phyloP scores from a whole-genome alignment of 2,329 filamentous ascomycete genomes.

The Sporothrix mexicana region DNA sequence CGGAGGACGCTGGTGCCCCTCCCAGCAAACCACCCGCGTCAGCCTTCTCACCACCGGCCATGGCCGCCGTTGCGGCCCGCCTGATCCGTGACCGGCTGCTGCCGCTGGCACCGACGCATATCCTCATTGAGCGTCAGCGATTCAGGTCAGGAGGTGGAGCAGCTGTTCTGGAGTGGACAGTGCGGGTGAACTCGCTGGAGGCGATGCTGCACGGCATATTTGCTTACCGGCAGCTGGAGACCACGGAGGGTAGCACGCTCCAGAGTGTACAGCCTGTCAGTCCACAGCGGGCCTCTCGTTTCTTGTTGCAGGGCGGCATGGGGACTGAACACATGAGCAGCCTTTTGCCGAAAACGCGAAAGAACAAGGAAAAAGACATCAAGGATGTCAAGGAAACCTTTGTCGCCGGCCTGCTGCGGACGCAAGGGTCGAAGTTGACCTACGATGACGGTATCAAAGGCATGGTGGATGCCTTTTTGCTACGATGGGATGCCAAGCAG shows the following conservation, averaged over 20 bases:
- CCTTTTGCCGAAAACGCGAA: background rate
- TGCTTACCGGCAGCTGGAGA: slow-evolving; percentile 57
- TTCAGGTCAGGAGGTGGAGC: slow-evolving; percentile 67
- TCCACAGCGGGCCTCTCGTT: slow-evolving; percentile 58
- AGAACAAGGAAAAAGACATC: slow-evolving; percentile 38
- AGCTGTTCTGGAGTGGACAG: slow-evolving; percentile 79
- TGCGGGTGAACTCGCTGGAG: slow-evolving; percentile 82
- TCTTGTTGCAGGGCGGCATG: slow-evolving; percentile 50
- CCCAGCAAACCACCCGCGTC: background rate
- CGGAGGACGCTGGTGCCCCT: background rate
- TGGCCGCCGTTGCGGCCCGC: slow-evolving; percentile 45
- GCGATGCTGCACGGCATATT: slow-evolving; percentile 78
- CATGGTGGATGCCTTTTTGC: slow-evolving; percentile 35
- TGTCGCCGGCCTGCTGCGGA: slow-evolving; percentile 33
- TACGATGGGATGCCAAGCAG: slow-evolving; percentile 35
- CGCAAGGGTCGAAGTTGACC: background rate
- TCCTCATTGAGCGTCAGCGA: slow-evolving; percentile 71
- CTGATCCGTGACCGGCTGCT: slow-evolving; percentile 49
- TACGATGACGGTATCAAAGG: slow-evolving; percentile 17
- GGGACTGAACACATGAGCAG: slow-evolving; percentile 16
- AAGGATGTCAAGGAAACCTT: slow-evolving; percentile 41
- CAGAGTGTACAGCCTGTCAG: slow-evolving; percentile 54
- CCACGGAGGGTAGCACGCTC: background rate
- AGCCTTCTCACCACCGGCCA: slow-evolving; percentile 45
- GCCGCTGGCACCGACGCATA: slow-evolving; percentile 64